These are phyloP conservation scores for Aspergillus sp. DNA, from an alignment of 2,329 filamentous ascomycete species.

Conservation along the genomic window DNA sequence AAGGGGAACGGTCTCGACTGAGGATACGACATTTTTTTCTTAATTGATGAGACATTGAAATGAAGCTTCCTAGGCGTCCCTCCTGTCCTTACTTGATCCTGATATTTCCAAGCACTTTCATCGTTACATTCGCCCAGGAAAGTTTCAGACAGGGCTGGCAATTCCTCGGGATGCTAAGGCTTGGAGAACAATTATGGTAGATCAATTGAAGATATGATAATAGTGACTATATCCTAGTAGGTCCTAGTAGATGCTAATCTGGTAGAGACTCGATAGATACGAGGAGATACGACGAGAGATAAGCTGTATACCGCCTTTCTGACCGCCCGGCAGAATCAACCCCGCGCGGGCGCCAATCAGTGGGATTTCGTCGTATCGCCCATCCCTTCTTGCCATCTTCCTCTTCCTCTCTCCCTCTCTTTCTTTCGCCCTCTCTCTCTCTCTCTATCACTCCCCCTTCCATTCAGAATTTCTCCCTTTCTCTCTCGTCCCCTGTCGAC, in stretches of 20 bases:
- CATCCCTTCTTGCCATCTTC: neutral
- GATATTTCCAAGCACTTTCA: no score
- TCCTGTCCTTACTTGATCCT: neutral
- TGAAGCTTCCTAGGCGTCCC: neutral
- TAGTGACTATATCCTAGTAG: no score
- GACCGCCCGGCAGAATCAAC: slow-evolving; percentile 33
- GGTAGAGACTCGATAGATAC: no score
- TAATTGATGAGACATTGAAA: neutral
- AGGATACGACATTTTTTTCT: neutral
- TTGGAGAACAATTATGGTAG: neutral
- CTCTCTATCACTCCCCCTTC: neutral
- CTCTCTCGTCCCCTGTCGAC: neutral
- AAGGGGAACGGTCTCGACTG: slow-evolving; percentile 5
- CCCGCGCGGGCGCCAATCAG: slow-evolving; percentile 28
- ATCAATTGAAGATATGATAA: neutral
- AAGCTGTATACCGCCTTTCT: slow-evolving; percentile 12
- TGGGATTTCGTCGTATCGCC: slow-evolving; percentile 2
- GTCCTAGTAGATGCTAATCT: neutral
- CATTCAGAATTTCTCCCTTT: neutral
- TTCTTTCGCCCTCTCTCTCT: neutral
- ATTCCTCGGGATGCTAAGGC: no score
- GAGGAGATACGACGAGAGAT: neutral
- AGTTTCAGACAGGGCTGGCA: no score
- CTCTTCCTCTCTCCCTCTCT: neutral
- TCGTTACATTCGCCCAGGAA: no score